Base-by-base conservation (phyloP, 2,329 filamentous ascomycete genomes). In the Sarocladium oryzae region DNA sequence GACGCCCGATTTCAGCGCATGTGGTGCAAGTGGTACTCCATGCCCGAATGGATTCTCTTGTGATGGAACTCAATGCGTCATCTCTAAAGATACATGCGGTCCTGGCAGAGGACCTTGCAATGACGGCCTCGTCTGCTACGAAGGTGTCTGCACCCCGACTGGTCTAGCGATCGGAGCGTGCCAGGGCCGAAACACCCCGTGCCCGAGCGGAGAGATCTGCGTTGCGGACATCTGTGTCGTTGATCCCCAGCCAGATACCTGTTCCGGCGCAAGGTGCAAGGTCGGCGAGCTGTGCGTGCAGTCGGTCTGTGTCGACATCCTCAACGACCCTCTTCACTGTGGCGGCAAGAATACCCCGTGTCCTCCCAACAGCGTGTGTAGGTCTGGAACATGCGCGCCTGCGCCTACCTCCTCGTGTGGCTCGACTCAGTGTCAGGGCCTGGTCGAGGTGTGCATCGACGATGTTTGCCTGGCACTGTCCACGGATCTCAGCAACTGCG, bases 61-160 rank as follows among this genome's bases (percentile, higher is more conserved):
- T 20, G 24, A 23, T 6, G 46, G n/a, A 4, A 13, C 7, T 15
- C 30, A 49, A 20, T 49, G 46, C 37, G 18, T 49, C 5, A 15
- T 49, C 9, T 49, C 46, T 13, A 36, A n/a, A 3, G 30, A 49
- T n/a, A n/a, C 46, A n/a, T 49, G 46, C 16, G 46, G 46, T 26
- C 46, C 46, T 4, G 46, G 46, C 4, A 28, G 32, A 18, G 46
- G 46, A 4, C 46, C 46, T 6, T 49, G 46, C 26, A 13, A 21
- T 5, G 26, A 37, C 28, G 46, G 46, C 15, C 46, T 49, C 20
- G 46, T 49, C 11, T 49, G 46, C 20, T 15, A 18, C 30, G 18
- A 49, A 26, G 46, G 46, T 16, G 46, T 49, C 9, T 49, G 46
- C 15, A 37, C 46, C 4, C 46, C 46, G 18, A 49, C 46, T 24